These are phyloP conservation scores for Nicotiana otophora DNA, from an alignment of 257 asterid genomes.

Conservation along the genomic window DNA sequence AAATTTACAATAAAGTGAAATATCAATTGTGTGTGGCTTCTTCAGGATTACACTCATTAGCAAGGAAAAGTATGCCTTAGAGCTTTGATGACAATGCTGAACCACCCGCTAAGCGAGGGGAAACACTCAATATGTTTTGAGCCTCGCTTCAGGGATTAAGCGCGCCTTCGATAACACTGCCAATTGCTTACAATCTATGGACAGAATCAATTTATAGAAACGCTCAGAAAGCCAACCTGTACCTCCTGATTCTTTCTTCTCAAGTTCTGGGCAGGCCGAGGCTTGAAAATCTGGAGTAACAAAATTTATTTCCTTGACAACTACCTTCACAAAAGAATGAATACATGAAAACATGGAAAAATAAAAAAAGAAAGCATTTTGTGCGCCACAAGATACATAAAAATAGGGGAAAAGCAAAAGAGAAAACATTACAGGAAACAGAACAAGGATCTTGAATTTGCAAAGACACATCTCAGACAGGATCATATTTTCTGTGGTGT, in stretches of 20 bases:
- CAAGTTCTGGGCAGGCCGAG: constrained; percentile 15
- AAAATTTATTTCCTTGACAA: constrained; percentile 56
- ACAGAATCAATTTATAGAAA: neutral
- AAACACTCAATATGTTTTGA: too few relatives aligned
- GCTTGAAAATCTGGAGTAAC: constrained; percentile 32
- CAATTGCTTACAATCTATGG: neutral
- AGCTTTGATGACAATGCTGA: too few relatives aligned
- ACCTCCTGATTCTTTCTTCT: constrained; percentile 38
- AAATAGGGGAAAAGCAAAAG: neutral
- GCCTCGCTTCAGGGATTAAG: too few relatives aligned
- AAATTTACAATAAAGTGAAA: too few relatives aligned
- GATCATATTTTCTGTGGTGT: too few relatives aligned
- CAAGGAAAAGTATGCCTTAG: too few relatives aligned
- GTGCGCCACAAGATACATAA: neutral
- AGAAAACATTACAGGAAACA: neutral
- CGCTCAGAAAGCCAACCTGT: neutral
- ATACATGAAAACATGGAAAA: neutral
- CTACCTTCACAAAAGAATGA: constrained; percentile 35
- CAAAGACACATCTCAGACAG: neutral
- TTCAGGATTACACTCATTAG: too few relatives aligned
- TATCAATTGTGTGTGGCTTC: too few relatives aligned
- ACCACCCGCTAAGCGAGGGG: too few relatives aligned
- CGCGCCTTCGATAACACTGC: too few relatives aligned
- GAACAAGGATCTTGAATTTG: neutral
- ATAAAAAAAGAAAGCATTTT: neutral